Evolutionary conservation across 208 protist species (phyloP), one percentile per base, ranked within the genome.

Genomic region (Strigomonas galati): DNA sequence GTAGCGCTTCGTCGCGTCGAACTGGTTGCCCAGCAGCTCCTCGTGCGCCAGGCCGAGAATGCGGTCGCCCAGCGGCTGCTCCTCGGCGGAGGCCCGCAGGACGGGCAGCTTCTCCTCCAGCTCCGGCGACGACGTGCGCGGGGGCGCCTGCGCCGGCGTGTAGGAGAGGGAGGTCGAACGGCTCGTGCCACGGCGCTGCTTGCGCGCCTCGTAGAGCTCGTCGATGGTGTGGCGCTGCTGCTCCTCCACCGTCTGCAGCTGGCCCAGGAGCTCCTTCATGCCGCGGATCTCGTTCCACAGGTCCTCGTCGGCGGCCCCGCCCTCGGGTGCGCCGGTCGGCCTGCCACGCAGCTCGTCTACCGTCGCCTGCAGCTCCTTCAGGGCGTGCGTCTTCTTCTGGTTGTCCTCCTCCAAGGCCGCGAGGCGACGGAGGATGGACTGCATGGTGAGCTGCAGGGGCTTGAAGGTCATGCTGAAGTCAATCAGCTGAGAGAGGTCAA

Each of bases 401-500:
- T 89, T 89, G 10, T 77, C 61, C 28, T 69, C 51, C 65, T 95
- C 83, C 44, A 86, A 66, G 0, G 74, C 26, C 14, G 56, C 66
- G 2, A 92, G 62, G 14, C 89, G 86, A 44, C 77, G 76, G 0
- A 91, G 49, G 37, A 95, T 82, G 31, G 74, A 65, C 21, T 85
- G 70, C 37, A 95, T 58, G 19, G 84, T 86, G 17, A 95, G 61
- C 67, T 93, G 84, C 21, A 95, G 75, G 0, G 85, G 85, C 52
- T 77, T 49, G 62, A 95, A 95, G 31, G 74, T 82, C 53, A 95
- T 65, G 56, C 64, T 80, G 65, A 88, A 73, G 63, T 75, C 73
- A 54, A 95, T 92, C 28, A 95, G 81, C 74, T 93, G 81, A 43
- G 78, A 87, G 23, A 95, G 73, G 70, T 95, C 86, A 6, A 89